phyloP scores from a whole-genome alignment of 352 stramenopile genomes.

The Globisporangium sylvaticum region DNA sequence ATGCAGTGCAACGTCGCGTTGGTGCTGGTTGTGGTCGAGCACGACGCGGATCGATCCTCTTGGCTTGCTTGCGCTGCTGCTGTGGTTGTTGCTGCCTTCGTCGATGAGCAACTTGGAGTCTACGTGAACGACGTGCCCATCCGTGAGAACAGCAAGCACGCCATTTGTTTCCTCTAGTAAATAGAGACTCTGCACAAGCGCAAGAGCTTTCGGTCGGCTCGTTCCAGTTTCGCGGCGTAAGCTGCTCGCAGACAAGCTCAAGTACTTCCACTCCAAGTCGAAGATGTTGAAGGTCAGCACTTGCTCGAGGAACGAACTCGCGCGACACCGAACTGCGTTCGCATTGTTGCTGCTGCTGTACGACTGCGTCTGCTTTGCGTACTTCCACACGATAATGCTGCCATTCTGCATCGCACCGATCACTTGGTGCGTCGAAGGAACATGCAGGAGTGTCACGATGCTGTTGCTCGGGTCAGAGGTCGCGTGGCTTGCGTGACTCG shows the following conservation, averaged over 20 bases:
- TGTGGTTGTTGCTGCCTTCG: not conserved
- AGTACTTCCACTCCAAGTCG: conserved; percentile 13
- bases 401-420: conserved; percentile 37
- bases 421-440: conserved; percentile 34
- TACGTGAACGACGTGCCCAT: conserved; percentile 15
- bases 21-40: conserved; percentile 24
- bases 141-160: conserved; percentile 20
- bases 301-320: conserved; percentile 32
- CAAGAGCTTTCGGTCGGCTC: not conserved
- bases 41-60: conserved; percentile 14
- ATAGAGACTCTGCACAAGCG: conserved; percentile 11
- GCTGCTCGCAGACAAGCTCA: conserved; percentile 3
- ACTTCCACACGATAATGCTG: conserved; percentile 33
- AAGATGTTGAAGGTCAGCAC: conserved; percentile 16
- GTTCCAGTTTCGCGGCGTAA: not conserved
- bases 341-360: conserved; percentile 1
- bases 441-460: conserved; percentile 35
- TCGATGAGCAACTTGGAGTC: conserved; percentile 13
- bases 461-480: conserved; percentile 5
- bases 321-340: conserved; percentile 18
- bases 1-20: conserved; percentile 34
- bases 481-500: not conserved
- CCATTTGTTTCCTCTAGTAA: conserved; percentile 24
- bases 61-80: not conserved
- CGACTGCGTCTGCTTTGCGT: conserved; percentile 7